Conservation (phyloP, 2,329 filamentous ascomycete species). For the Aspergillus fijiensis region DNA sequence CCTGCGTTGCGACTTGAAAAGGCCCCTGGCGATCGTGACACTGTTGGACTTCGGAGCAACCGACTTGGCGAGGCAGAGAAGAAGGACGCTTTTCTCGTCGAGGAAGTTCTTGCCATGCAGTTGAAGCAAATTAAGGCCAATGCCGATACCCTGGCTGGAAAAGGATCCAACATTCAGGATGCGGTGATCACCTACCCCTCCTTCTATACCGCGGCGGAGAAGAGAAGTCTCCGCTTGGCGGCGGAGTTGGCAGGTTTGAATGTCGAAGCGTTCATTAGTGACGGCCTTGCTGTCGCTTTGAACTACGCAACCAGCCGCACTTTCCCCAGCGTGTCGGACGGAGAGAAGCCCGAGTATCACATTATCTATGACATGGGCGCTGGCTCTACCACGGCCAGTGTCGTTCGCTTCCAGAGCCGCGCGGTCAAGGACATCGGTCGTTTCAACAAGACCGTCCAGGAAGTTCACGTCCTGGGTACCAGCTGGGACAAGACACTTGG, state of each 20-base stretch:
- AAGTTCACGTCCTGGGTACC: conserved; percentile 82
- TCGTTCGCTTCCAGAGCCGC: conserved; percentile 85
- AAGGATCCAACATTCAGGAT: conserved; percentile 71
- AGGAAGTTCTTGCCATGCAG: conserved; percentile 95
- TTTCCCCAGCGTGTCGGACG: conserved; percentile 80
- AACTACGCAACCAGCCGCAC: conserved; percentile 92
- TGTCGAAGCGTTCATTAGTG: conserved; percentile 79
- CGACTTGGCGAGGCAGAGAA: conserved; percentile 65
- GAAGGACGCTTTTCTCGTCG: conserved; percentile 66
- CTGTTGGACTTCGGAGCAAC: conserved; percentile 78
- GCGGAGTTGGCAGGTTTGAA: conserved; percentile 85
- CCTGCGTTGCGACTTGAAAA: conserved; percentile 71
- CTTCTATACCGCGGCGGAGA: conserved; percentile 89
- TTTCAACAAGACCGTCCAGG: conserved; percentile 95
- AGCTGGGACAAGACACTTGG: conserved; percentile 90
- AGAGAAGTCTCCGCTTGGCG: conserved; percentile 77
- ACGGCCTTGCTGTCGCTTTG: conserved; percentile 86
- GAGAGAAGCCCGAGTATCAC: conserved; percentile 84
- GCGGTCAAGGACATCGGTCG: conserved; percentile 88
- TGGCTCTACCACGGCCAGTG: conserved; percentile 85
- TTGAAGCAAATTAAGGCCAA: conserved; percentile 88
- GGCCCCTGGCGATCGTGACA: conserved; percentile 55
- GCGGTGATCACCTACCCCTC: conserved; percentile 85
- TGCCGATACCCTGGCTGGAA: conserved; percentile 77
- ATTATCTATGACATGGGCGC: conserved; percentile 98